phyloP scores from a whole-genome alignment of 345 rosid species.

The Salix viminalis region DNA sequence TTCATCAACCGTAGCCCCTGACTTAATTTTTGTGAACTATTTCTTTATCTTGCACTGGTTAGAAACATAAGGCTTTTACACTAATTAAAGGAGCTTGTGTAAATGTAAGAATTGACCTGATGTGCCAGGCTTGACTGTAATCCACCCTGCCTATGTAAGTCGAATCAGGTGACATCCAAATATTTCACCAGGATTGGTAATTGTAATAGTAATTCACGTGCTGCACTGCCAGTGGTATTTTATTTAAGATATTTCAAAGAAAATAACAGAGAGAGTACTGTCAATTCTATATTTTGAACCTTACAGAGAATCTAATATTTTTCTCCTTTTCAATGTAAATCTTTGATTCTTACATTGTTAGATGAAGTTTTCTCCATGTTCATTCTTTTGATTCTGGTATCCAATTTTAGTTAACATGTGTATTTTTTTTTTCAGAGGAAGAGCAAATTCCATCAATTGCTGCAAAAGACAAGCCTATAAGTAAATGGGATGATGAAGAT shows the following conservation, averaged over 20 bases:
- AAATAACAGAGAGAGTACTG: not conserved
- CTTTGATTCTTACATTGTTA: not conserved
- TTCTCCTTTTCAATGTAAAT: not conserved
- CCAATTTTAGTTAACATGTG: not conserved
- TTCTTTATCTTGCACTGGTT: not conserved
- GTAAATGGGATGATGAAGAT: conserved; percentile 91
- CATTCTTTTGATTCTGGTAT: not conserved
- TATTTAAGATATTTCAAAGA: not conserved
- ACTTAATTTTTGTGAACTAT: not conserved
- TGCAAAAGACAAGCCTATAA: conserved; percentile 50
- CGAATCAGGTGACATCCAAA: not conserved
- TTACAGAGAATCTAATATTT: not conserved
- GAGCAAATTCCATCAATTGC: conserved; percentile 53
- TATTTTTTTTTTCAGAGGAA: conserved; percentile 45
- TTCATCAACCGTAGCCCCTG: no score
- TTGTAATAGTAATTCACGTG: not conserved
- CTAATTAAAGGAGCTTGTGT: not conserved
- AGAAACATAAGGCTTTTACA: not conserved
- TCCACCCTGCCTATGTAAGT: not conserved
- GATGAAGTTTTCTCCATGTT: not conserved
- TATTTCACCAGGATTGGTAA: not conserved
- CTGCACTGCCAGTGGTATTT: not conserved
- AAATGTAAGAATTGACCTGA: not conserved
- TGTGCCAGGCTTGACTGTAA: not conserved
- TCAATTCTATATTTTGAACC: not conserved